phyloP scores from a whole-genome alignment of 2,329 filamentous ascomycete species.

The Aureobasidium sp. region DNA sequence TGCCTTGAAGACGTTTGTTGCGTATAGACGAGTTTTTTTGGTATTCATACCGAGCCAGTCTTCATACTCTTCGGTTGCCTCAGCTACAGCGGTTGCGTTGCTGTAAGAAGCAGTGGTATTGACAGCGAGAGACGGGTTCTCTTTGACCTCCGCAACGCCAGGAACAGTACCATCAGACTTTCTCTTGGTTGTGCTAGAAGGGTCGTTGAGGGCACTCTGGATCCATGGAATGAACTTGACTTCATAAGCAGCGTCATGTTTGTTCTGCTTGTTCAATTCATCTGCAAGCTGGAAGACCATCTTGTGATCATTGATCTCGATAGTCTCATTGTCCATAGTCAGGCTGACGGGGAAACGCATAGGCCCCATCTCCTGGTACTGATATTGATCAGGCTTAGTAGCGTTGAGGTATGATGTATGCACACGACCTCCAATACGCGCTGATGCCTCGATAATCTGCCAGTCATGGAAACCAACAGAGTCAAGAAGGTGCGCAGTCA shows the following conservation, averaged over 20 bases:
- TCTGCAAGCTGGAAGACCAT: constrained; percentile 58
- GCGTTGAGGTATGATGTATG: constrained; percentile 57
- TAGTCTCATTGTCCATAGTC: constrained; percentile 48
- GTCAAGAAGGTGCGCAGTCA: constrained; percentile 47
- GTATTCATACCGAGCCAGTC: constrained; percentile 30
- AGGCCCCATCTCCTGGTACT: constrained; percentile 61
- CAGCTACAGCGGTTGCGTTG: constrained; percentile 30
- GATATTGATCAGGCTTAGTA: constrained; percentile 53
- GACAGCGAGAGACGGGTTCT: constrained; percentile 35
- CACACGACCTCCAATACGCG: constrained; percentile 57
- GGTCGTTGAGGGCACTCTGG: constrained; percentile 49
- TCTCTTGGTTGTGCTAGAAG: constrained; percentile 43
- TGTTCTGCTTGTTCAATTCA: constrained; percentile 54
- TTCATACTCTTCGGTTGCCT: constrained; percentile 36
- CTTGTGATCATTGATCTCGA: constrained; percentile 54
- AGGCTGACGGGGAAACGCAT: constrained; percentile 56
- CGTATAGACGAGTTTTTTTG: constrained; percentile 29
- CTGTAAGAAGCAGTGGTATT: constrained; percentile 26
- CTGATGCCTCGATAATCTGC: constrained; percentile 54
- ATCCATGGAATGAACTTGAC: constrained; percentile 60
- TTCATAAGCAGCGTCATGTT: constrained; percentile 39
- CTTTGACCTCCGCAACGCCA: constrained; percentile 42
- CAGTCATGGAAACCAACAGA: constrained; percentile 53
- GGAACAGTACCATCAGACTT: constrained; percentile 48
- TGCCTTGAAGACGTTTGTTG: constrained; percentile 43